Conservation (phyloP, 768 basidiomycete genomes). For the Megacollybia marginata region DNA sequence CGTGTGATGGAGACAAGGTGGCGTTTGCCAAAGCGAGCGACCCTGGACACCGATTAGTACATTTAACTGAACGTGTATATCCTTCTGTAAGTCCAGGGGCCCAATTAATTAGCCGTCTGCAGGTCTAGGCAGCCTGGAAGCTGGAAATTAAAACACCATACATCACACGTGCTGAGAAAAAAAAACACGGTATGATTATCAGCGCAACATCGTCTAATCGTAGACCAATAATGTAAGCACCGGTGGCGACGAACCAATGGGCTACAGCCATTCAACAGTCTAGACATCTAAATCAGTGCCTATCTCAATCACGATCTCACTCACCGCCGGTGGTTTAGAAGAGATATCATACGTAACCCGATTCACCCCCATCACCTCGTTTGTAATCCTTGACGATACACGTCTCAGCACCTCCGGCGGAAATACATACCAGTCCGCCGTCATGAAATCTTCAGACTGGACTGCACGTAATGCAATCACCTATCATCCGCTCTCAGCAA, state of each 20-base stretch:
- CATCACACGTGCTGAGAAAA: no score
- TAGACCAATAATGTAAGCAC: no score
- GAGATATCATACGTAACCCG: conserved; percentile 95
- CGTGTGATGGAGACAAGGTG: no score
- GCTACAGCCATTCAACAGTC: conserved; percentile 40
- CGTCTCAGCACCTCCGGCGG: conserved; percentile 81
- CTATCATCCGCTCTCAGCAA: conserved; percentile 23
- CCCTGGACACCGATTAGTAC: no score
- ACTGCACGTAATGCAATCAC: conserved; percentile 95
- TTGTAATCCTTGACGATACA: conserved; percentile 95
- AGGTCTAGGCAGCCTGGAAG: no score
- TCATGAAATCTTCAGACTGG: conserved; percentile 99
- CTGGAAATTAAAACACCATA: no score
- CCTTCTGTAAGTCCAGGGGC: no score
- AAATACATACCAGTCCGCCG: conserved; percentile 98
- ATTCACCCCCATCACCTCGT: conserved; percentile 95
- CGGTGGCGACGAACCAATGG: neutral
- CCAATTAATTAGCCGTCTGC: no score
- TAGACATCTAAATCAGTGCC: conserved; percentile 3
- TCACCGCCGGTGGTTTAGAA: conserved; percentile 89
- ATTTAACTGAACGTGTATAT: no score
- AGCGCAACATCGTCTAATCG: no score
- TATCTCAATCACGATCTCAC: conserved; percentile 15
- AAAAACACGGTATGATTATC: no score
- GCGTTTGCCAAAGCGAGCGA: no score